Evolutionary conservation across 2,329 filamentous ascomycete species (phyloP).

Genomic region (Chrysosporium queenslandicum): DNA sequence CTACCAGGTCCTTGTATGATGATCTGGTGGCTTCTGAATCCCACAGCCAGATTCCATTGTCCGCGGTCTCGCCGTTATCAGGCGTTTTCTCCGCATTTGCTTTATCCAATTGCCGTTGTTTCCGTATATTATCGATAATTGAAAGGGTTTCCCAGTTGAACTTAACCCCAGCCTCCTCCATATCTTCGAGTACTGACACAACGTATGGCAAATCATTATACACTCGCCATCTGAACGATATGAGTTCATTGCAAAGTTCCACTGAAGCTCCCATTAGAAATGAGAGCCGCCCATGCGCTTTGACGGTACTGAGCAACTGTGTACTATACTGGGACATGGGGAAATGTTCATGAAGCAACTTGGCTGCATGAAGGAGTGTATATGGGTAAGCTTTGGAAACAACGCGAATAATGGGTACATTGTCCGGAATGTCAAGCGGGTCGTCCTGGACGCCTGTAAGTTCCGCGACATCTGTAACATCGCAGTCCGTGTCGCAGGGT

Average conservation of each 20-base stretch:
- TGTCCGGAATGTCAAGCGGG: slow-evolving; percentile 26
- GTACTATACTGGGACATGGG: slow-evolving; percentile 33
- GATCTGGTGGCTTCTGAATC: slow-evolving; percentile 13
- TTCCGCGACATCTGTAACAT: neutral
- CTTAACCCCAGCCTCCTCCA: slow-evolving; percentile 36
- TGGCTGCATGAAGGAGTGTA: slow-evolving; percentile 34
- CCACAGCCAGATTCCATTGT: slow-evolving; percentile 11
- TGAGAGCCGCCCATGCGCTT: slow-evolving; percentile 33
- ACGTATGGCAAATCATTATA: slow-evolving; percentile 35
- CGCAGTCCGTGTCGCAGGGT: neutral
- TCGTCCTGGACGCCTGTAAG: neutral
- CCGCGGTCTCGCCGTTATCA: neutral
- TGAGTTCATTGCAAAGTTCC: slow-evolving; percentile 37
- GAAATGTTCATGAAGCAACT: slow-evolving; percentile 32
- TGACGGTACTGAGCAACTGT: slow-evolving; percentile 35
- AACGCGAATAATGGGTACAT: slow-evolving; percentile 26
- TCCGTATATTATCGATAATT: slow-evolving; percentile 26
- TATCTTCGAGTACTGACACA: slow-evolving; percentile 33
- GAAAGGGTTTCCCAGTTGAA: slow-evolving; percentile 28
- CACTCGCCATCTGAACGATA: slow-evolving; percentile 35
- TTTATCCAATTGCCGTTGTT: slow-evolving; percentile 21
- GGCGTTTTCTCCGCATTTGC: neutral
- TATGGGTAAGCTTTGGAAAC: slow-evolving; percentile 33
- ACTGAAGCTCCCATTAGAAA: slow-evolving; percentile 35
- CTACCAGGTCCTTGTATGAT: slow-evolving; percentile 15